A percentile compares a stretch with the other conserved stretches of the same genome.
phyloP scores from a whole-genome alignment of 2,329 filamentous ascomycete species.

The Bisporella sp. region DNA sequence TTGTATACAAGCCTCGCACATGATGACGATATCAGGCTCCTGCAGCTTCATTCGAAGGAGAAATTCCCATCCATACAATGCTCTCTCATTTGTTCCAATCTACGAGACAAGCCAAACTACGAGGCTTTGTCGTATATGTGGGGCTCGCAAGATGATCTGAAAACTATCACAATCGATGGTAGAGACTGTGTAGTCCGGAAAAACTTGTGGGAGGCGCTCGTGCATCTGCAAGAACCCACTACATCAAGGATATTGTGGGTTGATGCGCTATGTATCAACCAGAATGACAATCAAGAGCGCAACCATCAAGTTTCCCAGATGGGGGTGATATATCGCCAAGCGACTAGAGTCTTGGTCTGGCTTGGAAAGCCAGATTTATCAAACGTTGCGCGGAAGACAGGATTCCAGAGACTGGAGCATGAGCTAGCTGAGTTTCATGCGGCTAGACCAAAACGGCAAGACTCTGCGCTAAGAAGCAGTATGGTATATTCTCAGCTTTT shows the following conservation, averaged over 20 bases:
- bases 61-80: neutral
- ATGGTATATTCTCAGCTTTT: too few species aligned
- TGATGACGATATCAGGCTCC: neutral
- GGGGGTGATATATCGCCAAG: neutral
- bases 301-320: slow-evolving; percentile 17
- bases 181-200: neutral
- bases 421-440: too few species aligned
- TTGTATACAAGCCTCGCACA: neutral
- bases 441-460: too few species aligned
- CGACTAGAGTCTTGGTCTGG: neutral
- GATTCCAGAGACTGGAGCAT: too few species aligned
- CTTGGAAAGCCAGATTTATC: too few species aligned
- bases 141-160: neutral
- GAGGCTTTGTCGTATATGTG: neutral
- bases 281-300: slow-evolving; percentile 14
- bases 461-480: too few species aligned
- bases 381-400: too few species aligned
- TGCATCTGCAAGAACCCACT: neutral
- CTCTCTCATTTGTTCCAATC: neutral
- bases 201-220: neutral
- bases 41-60: neutral
- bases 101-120: neutral
- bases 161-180: neutral
- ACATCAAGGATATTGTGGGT: slow-evolving; percentile 16
- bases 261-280: slow-evolving; percentile 23